A percentile compares a stretch with the other conserved stretches of the same genome.
These are phyloP conservation scores for Phialemoniopsis sp. DNA, from an alignment of 2,329 filamentous ascomycete species.

Conservation along the genomic window DNA sequence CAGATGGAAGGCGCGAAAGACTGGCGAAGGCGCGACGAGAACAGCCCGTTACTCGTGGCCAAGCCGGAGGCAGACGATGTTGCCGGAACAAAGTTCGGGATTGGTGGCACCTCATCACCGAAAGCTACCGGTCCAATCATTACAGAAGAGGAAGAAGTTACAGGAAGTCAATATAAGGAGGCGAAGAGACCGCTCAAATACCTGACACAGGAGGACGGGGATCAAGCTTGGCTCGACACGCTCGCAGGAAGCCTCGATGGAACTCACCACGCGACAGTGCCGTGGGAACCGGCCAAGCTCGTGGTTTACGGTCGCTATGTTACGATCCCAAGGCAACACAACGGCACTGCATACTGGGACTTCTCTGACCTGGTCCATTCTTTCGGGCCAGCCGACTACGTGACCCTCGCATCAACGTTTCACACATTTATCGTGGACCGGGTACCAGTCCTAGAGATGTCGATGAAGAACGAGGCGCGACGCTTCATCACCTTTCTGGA, in stretches of 20 bases:
- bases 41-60: too few relatives aligned
- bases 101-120: too few relatives aligned
- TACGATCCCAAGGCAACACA: slow-evolving; percentile 50
- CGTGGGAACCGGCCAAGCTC: slow-evolving; percentile 38
- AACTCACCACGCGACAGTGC: slow-evolving; percentile 4
- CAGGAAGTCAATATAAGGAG: too few relatives aligned
- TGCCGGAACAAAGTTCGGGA: too few relatives aligned
- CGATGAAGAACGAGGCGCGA: slow-evolving; percentile 76
- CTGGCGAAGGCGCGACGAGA: slow-evolving; percentile 56
- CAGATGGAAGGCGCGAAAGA: slow-evolving; percentile 75
- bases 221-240: slow-evolving; percentile 18
- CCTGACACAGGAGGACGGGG: slow-evolving; percentile 13
- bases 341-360: slow-evolving; percentile 59
- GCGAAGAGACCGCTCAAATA: slow-evolving; percentile 10
- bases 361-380: slow-evolving; percentile 65
- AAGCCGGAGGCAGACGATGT: too few relatives aligned
- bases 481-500: slow-evolving; percentile 78
- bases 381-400: slow-evolving; percentile 78
- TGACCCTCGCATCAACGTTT: slow-evolving; percentile 74
- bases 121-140: too few relatives aligned
- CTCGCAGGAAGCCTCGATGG: not conserved
- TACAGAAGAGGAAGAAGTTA: too few relatives aligned
- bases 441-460: slow-evolving; percentile 61
- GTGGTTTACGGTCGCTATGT: slow-evolving; percentile 63
- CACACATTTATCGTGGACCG: slow-evolving; percentile 73